Evolutionary conservation across 2,329 filamentous ascomycete species (phyloP), one percentile per base, ranked within the genome.

Genomic region (Arthrinium puccinioides): DNA sequence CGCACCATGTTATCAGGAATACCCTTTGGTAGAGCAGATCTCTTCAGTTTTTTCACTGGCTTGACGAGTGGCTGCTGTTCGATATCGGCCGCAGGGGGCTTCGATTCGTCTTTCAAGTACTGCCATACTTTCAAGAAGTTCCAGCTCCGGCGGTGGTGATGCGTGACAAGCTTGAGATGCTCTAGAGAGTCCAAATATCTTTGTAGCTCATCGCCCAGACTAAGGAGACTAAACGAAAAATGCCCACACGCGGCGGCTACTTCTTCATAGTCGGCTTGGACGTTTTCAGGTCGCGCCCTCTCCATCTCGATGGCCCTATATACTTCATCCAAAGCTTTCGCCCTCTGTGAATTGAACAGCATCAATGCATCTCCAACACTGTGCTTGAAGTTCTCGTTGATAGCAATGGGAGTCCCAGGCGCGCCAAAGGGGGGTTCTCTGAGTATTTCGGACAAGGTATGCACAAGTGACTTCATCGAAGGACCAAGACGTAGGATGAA

Each of bases 191-290:
- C 79, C 30, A 98, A 62, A 49, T 94, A 92, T 10, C 75, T 76
- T 46, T 86, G 79, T 64, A 94, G 84, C 54, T 96, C 88, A 54
- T 94, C 86, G 0, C 87, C 89, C 53, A 97, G 90, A 48, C 92
- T 85, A 44, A 92, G 77, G 19, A 98, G 68, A 29, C 85, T 94
- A 56, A 92, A 96, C 54, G 86, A 90, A 55, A 97, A 98, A 60
- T 97, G 89, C 0, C 92, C 90, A 53, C 92, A 98, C 39, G 89
- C 94, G n/a, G 92, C 90, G 27, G 90, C 89, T 9, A 97, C 89
- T 60, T 98, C 92, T 57, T 98, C 92, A 40, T 95, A 88, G 57
- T 97, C 92, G 3, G 90, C 92, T 54, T 94, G 83, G 8, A 90
- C 74, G 44, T 84, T 83, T 36, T 87, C 72, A 0, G 83, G 81